Evolutionary conservation across 495 filamentous ascomycete genomes (phyloP), one percentile per base, ranked within the genome.

Genomic region (Penicillium maclennaniae): DNA sequence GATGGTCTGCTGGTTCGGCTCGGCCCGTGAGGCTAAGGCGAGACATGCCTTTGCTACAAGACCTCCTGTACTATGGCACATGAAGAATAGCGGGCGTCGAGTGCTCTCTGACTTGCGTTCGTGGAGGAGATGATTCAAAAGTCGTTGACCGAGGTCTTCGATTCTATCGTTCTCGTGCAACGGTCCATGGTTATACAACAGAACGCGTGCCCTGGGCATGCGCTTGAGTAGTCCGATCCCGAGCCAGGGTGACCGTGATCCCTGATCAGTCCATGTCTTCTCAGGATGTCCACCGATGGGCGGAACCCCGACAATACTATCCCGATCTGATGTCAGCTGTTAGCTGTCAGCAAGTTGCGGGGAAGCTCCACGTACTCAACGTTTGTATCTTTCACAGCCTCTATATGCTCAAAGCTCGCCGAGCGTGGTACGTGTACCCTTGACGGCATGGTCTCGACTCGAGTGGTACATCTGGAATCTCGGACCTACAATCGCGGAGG

Each of bases 1-100:
- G 12, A 86, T 71, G 5, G 73, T 72, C 62, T 56, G 31, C 31
- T 34, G 58, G 40, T 39, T 69, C 62, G 59, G 58, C 49, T 67
- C 55, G 45, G 62, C 60, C 43, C 68, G 69, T 45, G 65, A 77
- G 15, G 80, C 80, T 36, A 68, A 65, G 4, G 78, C 69, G n/a
- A 85, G 59, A n/a, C 79, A 80, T 19, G 68, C 59, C 63, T 85
- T 87, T 5, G 71, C 80, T 2, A 85, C 80, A 44, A 85, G 64
- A 3, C 83, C 84, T 6, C 84, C 83, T 7, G 85, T 83, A 55
- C 83, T 85, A 45, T 87, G 84, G 27, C 77, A 85, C 19, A 87
- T 72, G 58, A 87, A 84, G 55, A 86, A 80, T 1, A 87, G 61
- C 1, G 82, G 83, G 1, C 83, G 69, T 17, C 60, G 59, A 15